A percentile compares a stretch with the other conserved stretches of the same genome.
These are phyloP conservation scores for Colletotrichum sojae DNA, from an alignment of 2,329 filamentous ascomycete species.

Conservation along the genomic window DNA sequence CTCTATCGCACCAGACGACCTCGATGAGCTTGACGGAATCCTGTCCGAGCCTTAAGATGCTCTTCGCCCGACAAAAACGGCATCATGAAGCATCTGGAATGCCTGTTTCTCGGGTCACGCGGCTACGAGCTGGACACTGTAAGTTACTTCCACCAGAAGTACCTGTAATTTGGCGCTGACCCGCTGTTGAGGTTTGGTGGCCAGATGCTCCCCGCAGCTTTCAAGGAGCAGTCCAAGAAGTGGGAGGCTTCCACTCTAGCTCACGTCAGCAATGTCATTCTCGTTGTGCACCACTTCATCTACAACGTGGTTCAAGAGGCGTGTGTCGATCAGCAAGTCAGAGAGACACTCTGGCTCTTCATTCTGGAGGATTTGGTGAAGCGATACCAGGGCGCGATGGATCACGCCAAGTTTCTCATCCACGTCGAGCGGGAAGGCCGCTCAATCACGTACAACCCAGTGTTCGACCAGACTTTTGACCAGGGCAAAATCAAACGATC, in stretches of 20 bases:
- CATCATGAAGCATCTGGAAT: constrained; percentile 53
- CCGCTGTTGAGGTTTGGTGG: constrained; percentile 50
- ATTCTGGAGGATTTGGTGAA: constrained; percentile 60
- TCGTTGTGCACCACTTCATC: constrained; percentile 68
- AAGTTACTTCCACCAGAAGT: constrained; percentile 23
- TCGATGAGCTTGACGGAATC: constrained; percentile 8
- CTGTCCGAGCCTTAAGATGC: constrained; percentile 38
- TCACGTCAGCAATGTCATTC: constrained; percentile 66
- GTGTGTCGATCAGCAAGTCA: constrained; percentile 60
- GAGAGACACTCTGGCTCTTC: constrained; percentile 54
- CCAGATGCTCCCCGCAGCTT: constrained; percentile 58
- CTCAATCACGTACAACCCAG: constrained; percentile 66
- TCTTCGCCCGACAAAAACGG: constrained; percentile 31
- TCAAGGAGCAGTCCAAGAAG: constrained; percentile 68
- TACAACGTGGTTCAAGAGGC: constrained; percentile 54
- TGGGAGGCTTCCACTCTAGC: constrained; percentile 64
- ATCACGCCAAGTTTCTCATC: constrained; percentile 66
- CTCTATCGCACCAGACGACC: not conserved
- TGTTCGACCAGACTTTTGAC: constrained; percentile 60
- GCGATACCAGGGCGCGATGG: constrained; percentile 62
- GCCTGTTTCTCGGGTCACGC: constrained; percentile 57
- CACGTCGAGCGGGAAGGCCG: constrained; percentile 62
- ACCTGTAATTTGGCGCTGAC: not conserved
- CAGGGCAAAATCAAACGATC: not conserved
- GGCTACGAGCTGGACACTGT: constrained; percentile 70